Evolutionary conservation across 23 red algal species (phyloP).

Genomic region (Chondrus crispus): DNA sequence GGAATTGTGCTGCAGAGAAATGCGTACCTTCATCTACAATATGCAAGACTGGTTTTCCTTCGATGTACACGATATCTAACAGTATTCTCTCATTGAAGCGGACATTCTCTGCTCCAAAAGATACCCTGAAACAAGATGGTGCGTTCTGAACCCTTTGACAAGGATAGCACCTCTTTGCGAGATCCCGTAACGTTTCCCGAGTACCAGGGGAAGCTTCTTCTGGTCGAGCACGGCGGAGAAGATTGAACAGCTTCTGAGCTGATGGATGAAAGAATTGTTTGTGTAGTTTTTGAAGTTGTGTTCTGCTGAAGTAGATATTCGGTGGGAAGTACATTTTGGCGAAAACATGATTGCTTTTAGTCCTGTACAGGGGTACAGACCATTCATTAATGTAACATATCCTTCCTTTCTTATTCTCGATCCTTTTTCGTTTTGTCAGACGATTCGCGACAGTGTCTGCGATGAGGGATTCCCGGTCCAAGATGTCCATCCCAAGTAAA

Average conservation of each 20-base stretch:
- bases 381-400: not conserved
- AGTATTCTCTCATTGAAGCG: conserved; percentile 6
- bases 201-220: not conserved
- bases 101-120: not conserved
- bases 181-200: not conserved
- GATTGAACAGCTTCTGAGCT: not conserved
- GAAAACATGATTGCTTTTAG: not conserved
- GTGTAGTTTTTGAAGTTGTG: not conserved
- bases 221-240: not conserved
- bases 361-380: not conserved
- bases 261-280: not conserved
- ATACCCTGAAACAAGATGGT: not conserved
- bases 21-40: conserved; percentile 8
- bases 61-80: not conserved
- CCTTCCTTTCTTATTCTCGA: not conserved
- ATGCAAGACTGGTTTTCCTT: not conserved
- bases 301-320: not conserved
- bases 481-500: not conserved
- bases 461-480: not conserved
- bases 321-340: not conserved
- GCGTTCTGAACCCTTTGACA: conserved; percentile 5
- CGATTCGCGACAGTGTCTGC: not conserved
- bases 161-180: not conserved
- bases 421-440: not conserved
- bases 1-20: not conserved